phyloP scores from a whole-genome alignment of 1,139 yeast genomes.

The Saccharomyces hybrid region DNA sequence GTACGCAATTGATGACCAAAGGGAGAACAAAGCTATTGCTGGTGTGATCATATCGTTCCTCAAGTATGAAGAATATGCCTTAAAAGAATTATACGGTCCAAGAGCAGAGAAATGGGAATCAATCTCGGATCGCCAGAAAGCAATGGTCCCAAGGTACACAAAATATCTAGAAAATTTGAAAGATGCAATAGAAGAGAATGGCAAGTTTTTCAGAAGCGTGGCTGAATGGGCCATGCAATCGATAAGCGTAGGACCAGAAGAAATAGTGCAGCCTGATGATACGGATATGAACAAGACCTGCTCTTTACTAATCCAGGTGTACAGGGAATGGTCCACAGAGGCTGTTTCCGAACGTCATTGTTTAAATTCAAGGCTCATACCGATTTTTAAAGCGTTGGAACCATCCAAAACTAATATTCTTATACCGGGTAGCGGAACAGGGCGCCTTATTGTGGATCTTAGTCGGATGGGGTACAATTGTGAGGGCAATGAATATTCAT shows the following conservation, averaged over 20 bases:
- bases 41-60: slow-evolving; percentile 17
- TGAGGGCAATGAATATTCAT: slow-evolving; percentile 82
- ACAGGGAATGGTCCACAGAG: slow-evolving; percentile 70
- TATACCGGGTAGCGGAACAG: slow-evolving; percentile 82
- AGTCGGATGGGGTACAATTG: slow-evolving; percentile 60
- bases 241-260: slow-evolving; percentile 47
- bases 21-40: slow-evolving; percentile 5
- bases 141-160: slow-evolving; percentile 46
- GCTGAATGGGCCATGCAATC: slow-evolving; percentile 42
- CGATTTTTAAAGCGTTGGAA: slow-evolving; percentile 38
- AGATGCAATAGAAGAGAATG: slow-evolving; percentile 44
- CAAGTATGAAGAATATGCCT: slow-evolving; percentile 31
- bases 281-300: slow-evolving; percentile 56
- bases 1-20: not conserved
- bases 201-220: slow-evolving; percentile 40
- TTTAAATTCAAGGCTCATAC: slow-evolving; percentile 42
- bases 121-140: slow-evolving; percentile 38
- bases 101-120: slow-evolving; percentile 32
- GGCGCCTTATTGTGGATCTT: slow-evolving; percentile 67
- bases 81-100: slow-evolving; percentile 28
- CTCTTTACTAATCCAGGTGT: slow-evolving; percentile 53
- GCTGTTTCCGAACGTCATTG: slow-evolving; percentile 47
- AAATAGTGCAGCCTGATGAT: slow-evolving; percentile 42
- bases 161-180: slow-evolving; percentile 40
- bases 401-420: slow-evolving; percentile 44